Conservation (phyloP, 352 stramenopile species). For the Poterioochromonas sp. region DNA sequence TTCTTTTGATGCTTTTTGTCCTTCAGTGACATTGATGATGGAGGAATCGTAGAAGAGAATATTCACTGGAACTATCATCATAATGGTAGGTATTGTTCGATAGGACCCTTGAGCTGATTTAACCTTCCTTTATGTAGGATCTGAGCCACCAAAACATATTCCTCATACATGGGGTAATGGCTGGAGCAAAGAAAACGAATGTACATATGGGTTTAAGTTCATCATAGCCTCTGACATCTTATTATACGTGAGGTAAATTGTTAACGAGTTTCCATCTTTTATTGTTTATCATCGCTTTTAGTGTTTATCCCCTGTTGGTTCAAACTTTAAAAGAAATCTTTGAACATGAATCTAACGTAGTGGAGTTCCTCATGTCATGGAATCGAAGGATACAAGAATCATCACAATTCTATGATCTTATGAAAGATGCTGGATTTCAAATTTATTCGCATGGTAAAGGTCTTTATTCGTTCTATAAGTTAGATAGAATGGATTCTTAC, state of each 20-base stretch:
- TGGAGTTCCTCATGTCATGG: slow-evolving; percentile 22
- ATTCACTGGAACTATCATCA: background rate
- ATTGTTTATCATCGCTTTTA: background rate
- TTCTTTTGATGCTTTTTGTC: background rate
- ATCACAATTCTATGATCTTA: background rate
- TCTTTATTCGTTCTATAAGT: background rate
- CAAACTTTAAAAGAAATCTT: background rate
- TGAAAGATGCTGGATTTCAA: slow-evolving; percentile 2
- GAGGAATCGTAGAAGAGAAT: background rate
- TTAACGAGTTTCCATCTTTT: background rate
- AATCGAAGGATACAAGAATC: slow-evolving; percentile 3
- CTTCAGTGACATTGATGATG: slow-evolving; percentile 17
- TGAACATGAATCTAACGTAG: background rate
- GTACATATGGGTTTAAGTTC: background rate
- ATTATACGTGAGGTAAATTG: slow-evolving; percentile 13
- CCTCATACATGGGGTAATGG: slow-evolving; percentile 12
- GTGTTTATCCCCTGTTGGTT: background rate
- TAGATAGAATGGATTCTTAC: background rate
- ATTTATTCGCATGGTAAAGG: background rate
- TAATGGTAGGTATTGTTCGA: background rate
- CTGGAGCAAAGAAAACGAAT: background rate
- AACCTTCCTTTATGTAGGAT: background rate
- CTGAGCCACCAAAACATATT: background rate
- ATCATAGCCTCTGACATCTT: slow-evolving; percentile 25
- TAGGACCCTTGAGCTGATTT: background rate